A percentile compares a stretch with the other conserved stretches of the same genome.
phyloP scores from a whole-genome alignment of 192 early-diverging fungal species.

The Dispira simplex region DNA sequence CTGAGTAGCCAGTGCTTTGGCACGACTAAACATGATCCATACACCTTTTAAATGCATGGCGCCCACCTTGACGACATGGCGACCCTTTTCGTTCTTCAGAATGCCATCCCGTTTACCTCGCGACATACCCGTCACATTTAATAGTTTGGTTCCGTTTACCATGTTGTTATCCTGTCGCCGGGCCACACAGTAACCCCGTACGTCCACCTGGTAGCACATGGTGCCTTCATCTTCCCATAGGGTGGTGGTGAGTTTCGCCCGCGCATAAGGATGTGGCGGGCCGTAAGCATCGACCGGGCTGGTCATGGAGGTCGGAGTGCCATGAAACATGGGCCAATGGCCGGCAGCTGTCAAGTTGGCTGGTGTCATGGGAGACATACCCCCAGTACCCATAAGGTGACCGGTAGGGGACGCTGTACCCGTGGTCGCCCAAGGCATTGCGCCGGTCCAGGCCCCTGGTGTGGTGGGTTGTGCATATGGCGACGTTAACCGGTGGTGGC shows the following conservation, averaged over 20 bases:
- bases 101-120: slow-evolving; percentile 76
- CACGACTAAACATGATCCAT: slow-evolving; percentile 60
- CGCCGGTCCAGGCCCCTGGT: background rate
- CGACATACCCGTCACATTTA: slow-evolving; percentile 78
- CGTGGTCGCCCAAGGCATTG: background rate
- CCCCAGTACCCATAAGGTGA: background rate
- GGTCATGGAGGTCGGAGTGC: too few species aligned
- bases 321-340: background rate
- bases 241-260: slow-evolving; percentile 26
- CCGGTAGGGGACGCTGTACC: background rate
- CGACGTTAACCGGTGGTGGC: background rate
- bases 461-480: background rate
- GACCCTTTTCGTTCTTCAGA: slow-evolving; percentile 73
- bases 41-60: slow-evolving; percentile 81
- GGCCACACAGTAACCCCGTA: slow-evolving; percentile 62
- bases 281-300: too few species aligned
- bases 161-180: slow-evolving; percentile 69
- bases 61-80: slow-evolving; percentile 72
- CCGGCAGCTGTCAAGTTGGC: background rate
- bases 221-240: slow-evolving; percentile 77
- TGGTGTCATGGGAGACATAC: background rate
- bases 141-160: slow-evolving; percentile 76
- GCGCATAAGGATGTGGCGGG: background rate
- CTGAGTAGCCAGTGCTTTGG: slow-evolving; percentile 46
- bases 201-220: slow-evolving; percentile 66